A percentile compares a stretch with the other conserved stretches of the same genome.
phyloP scores from a whole-genome alignment of 2,329 filamentous ascomycete genomes.

The Fusarium sacchari region DNA sequence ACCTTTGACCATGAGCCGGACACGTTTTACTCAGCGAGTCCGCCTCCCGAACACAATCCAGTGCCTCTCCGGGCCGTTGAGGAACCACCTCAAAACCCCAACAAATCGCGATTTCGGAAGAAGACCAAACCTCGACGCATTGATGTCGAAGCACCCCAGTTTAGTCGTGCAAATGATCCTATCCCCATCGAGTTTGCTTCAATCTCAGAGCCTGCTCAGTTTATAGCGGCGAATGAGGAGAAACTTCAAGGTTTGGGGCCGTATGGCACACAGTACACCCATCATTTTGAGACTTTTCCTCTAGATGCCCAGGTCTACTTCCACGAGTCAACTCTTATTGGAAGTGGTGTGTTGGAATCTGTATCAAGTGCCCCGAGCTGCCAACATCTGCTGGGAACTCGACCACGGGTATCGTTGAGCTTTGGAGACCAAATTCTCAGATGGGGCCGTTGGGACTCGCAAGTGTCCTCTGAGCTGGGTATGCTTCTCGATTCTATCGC shows the following conservation, averaged over 20 bases:
- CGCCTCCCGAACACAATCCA: constrained; percentile 39
- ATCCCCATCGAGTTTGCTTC: constrained; percentile 43
- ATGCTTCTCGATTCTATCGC: constrained; percentile 68
- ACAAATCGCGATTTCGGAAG: constrained; percentile 55
- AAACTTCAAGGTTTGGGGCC: constrained; percentile 65
- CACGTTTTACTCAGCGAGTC: constrained; percentile 31
- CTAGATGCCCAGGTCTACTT: constrained; percentile 67
- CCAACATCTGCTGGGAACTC: constrained; percentile 43
- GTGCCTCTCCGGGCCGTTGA: constrained; percentile 32
- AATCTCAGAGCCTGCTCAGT: constrained; percentile 9
- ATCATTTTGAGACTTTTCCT: constrained; percentile 71
- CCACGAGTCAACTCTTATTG: constrained; percentile 68
- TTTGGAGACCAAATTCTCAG: constrained; percentile 60
- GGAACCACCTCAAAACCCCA: constrained; percentile 2
- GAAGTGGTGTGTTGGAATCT: constrained; percentile 60
- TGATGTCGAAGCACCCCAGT: constrained; percentile 63
- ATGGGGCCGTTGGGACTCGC: constrained; percentile 68
- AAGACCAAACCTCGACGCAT: constrained; percentile 54
- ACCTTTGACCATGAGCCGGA: constrained; percentile 26
- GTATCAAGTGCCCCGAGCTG: constrained; percentile 47
- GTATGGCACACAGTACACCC: constrained; percentile 69
- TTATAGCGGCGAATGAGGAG: constrained; percentile 28
- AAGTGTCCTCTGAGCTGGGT: constrained; percentile 69
- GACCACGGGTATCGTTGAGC: constrained; percentile 53
- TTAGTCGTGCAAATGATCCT: constrained; percentile 64